Base-by-base conservation (phyloP, 257 asterid species). In the Scutellaria galericulata region DNA sequence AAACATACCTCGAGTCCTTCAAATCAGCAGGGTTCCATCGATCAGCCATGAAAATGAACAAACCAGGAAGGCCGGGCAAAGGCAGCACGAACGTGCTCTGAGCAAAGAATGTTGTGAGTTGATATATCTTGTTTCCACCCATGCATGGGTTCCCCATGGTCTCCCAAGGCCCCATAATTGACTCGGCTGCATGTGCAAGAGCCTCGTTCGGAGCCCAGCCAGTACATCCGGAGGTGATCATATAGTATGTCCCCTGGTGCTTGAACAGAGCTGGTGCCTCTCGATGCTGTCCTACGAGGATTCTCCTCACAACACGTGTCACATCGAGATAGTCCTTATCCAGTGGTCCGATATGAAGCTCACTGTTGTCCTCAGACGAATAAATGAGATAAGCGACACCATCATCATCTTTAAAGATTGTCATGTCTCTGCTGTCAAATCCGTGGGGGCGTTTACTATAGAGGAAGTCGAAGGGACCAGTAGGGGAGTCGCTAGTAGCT, bases 161-260 rank as follows among this genome's bases (percentile, higher is more conserved):
- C 85, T 92, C 96, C 99, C 99, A 95, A 0, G 90, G 90, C 53
- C 99, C 99, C 97, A 92, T 87, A 13, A 95, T 72, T 11, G 98
- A 89, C 50, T 89, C 97, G 6, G 99, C 86, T n/a, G 96, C 97
- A 40, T 95, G 98, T 4, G 89, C 96, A 18, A 85, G 80, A 4
- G 99, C 99, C 85, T 86, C 88, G 9, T 95, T 95, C 37, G 99
- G 98, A 20, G 96, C 96, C 99, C 99, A 95, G 40, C 99, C 96
- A 0, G 96, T 90, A 73, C 99, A 95, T 0, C 99, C 98, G 0
- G 99, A 95, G 27, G 98, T 95, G 82, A 95, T 84, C 99, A 95
- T 92, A 88, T 95, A 95, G 51, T 95, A 95, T 1, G 89, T 92
- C 13, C 93, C 96, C 31, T 75, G 72, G 61, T 92, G 84, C 84